phyloP scores from a whole-genome alignment of 1,284 basidiomycete species.

The Leccinum fuscescens region DNA sequence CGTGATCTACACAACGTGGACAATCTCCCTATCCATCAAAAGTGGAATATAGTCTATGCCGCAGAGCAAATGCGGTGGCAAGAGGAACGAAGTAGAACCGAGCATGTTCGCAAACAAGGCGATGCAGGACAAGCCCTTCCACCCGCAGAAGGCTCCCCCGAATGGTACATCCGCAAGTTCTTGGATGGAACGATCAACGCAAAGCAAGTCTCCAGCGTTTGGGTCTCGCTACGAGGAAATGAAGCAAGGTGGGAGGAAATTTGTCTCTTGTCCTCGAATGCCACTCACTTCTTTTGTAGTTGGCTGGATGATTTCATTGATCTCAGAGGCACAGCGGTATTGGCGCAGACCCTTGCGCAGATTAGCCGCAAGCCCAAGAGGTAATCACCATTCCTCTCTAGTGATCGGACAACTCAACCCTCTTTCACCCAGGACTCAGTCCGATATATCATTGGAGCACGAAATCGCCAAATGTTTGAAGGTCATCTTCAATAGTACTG shows the following conservation, averaged over 20 bases:
- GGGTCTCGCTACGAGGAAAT: constrained; percentile 80
- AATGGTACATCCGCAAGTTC: constrained; percentile 90
- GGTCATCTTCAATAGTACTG: constrained; percentile 78
- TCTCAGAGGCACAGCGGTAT: constrained; percentile 81
- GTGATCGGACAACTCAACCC: neutral
- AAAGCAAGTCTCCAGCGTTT: constrained; percentile 76
- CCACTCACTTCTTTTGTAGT: constrained; percentile 39
- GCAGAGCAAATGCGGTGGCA: constrained; percentile 82
- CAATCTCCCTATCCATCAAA: constrained; percentile 74
- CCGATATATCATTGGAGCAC: constrained; percentile 78
- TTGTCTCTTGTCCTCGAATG: neutral
- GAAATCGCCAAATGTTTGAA: constrained; percentile 90
- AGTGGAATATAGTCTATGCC: constrained; percentile 90
- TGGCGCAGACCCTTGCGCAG: constrained; percentile 78
- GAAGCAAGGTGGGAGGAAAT: constrained; percentile 63
- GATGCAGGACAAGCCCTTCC: constrained; percentile 53
- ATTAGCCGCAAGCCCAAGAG: constrained; percentile 71
- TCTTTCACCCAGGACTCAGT: constrained; percentile 48
- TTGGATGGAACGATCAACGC: constrained; percentile 82
- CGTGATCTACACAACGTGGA: constrained; percentile 64
- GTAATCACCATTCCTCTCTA: constrained; percentile 34
- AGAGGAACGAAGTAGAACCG: constrained; percentile 60
- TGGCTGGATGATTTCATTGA: constrained; percentile 82
- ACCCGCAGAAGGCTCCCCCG: constrained; percentile 66
- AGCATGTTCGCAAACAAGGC: constrained; percentile 56